phyloP scores from a whole-genome alignment of 139 green algal species.

The Nannochloris sp. region DNA sequence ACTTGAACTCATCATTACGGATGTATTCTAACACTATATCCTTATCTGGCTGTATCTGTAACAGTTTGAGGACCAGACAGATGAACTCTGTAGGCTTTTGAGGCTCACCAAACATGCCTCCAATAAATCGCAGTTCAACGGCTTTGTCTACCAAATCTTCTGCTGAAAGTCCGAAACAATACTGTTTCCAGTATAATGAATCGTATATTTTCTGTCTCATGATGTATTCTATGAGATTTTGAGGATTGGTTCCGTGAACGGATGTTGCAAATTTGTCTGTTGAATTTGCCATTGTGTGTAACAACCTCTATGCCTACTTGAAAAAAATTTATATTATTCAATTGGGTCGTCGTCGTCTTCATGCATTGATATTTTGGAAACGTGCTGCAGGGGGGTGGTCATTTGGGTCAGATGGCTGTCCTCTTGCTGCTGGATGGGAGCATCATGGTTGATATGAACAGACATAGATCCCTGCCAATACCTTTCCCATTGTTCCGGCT shows the following conservation, averaged over 20 bases:
- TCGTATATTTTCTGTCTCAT: slow-evolving; percentile 86
- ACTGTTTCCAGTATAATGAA: slow-evolving; percentile 93
- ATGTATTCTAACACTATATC: slow-evolving; percentile 99
- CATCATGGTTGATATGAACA: neutral
- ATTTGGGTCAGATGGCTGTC: neutral
- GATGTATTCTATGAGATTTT: slow-evolving; percentile 93
- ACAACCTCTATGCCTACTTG: neutral
- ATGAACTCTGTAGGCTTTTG: slow-evolving; percentile 84
- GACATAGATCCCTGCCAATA: slow-evolving; percentile 22
- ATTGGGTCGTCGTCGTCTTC: neutral
- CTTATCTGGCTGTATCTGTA: slow-evolving; percentile 95
- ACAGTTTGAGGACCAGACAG: slow-evolving; percentile 93
- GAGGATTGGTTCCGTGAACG: slow-evolving; percentile 87
- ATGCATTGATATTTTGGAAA: neutral
- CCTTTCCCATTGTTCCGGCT: slow-evolving; percentile 13
- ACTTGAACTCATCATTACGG: slow-evolving; percentile 97
- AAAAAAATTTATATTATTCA: neutral
- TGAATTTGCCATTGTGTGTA: slow-evolving; percentile 71
- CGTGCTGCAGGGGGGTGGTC: neutral
- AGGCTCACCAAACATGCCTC: slow-evolving; percentile 80
- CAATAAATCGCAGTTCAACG: slow-evolving; percentile 57
- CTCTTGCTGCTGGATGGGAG: neutral
- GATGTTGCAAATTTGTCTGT: slow-evolving; percentile 59
- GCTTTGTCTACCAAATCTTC: slow-evolving; percentile 92
- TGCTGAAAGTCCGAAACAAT: slow-evolving; percentile 93